Base-by-base conservation (phyloP, 1,139 yeast genomes). In the Blastobotrys petasosporus region DNA sequence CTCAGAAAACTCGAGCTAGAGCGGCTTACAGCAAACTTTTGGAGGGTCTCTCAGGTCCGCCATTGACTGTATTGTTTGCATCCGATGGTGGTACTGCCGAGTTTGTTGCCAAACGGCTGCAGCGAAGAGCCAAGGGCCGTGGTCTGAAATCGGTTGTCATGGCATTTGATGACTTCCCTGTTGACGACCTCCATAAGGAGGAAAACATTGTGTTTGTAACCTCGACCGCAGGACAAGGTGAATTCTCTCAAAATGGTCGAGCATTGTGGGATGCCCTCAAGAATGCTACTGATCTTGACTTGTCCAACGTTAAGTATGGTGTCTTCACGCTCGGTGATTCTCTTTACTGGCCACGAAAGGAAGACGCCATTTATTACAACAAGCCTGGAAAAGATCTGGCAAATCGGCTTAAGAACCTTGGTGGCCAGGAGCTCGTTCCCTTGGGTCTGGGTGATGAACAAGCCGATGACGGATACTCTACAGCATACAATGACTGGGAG, bases 211-310 rank as follows among this genome's bases (percentile, higher is more conserved):
- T 86, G 13, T 83, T 90, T 56, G 74, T 90, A 43, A 74, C 92
- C 23, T 86, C 97, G 3, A 90, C 97, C 43, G 90, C 96, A 6
- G 97, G 97, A 54, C 97, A 90, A 73, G 97, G 97, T 74, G 97
- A 90, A 67, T 82, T 90, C 70, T 97, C 97, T 39, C 92, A 87
- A 57, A 92, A 88, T 64, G 97, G 97, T 67, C 86, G 90, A 59
- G 76, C 73, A 46, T 82, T 88, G 62, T 90, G 97, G 97, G 97
- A 88, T 57, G 77, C 76, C 35, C 67, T 90, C 55, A 88, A 86
- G 67, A 68, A 70, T 48, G 67, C 85, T 28, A 76, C 79, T 47
- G 94, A 85, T 55, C 67, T 82, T 51, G 96, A 87, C 60, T 75
- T 88, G 52, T 79, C 87, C 8, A 65, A 76, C 42, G 73, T 85